Percentiles rank a stretch among this genome's conserved stretches.
These are phyloP conservation scores for Cardamine resedifolia DNA, from an alignment of 345 rosid genomes.

Conservation along the genomic window DNA sequence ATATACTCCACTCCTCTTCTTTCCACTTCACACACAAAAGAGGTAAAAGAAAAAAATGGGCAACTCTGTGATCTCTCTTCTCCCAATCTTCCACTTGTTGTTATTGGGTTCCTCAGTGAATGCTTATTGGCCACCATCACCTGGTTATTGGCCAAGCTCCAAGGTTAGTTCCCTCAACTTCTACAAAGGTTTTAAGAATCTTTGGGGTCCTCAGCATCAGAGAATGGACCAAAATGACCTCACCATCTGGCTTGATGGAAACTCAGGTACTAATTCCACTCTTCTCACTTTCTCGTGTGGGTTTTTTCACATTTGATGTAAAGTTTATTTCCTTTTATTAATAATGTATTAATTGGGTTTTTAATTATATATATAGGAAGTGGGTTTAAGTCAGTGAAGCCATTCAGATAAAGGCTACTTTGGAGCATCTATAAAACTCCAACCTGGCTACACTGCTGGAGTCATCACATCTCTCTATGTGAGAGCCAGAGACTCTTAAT, in stretches of 20 bases:
- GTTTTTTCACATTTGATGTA: slow-evolving; percentile 11
- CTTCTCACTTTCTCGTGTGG: neutral
- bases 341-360: slow-evolving; percentile 6
- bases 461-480: slow-evolving; percentile 95
- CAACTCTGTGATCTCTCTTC: slow-evolving; percentile 27
- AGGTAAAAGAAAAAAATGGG: slow-evolving; percentile 26
- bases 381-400: slow-evolving; percentile 86
- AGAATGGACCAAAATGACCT: slow-evolving; percentile 59
- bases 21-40: slow-evolving; percentile 27
- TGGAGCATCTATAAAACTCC: slow-evolving; percentile 84
- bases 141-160: slow-evolving; percentile 93
- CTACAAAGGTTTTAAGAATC: slow-evolving; percentile 66
- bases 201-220: slow-evolving; percentile 96
- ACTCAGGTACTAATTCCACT: slow-evolving; percentile 53
- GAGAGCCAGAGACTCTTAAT: slow-evolving; percentile 36
- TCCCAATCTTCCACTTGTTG: slow-evolving; percentile 40
- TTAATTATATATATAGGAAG: slow-evolving; percentile 54
- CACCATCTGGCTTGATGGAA: slow-evolving; percentile 86
- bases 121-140: slow-evolving; percentile 80
- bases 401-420: slow-evolving; percentile 92
- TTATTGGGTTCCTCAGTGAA: slow-evolving; percentile 41
- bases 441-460: slow-evolving; percentile 94
- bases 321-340: slow-evolving; percentile 12
- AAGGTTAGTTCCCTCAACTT: slow-evolving; percentile 68
- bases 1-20: slow-evolving; percentile 40